Evolutionary conservation across 2,329 filamentous ascomycete species (phyloP).

Genomic region (Calonectria crousiana): DNA sequence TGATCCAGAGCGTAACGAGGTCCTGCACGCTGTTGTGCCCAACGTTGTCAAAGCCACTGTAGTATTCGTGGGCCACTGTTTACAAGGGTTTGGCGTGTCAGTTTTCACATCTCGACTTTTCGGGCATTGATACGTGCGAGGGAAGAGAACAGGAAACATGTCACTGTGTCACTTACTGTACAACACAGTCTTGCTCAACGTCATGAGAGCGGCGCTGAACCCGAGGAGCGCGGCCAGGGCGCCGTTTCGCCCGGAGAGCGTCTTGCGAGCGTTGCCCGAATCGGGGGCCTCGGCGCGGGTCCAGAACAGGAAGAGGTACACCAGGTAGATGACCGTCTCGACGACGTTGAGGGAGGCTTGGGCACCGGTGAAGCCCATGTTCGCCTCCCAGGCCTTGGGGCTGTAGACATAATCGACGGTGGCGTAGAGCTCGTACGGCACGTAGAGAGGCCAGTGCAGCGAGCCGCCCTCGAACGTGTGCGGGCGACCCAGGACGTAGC

Average conservation of each 20-base stretch:
- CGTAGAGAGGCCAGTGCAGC: slow-evolving; percentile 79
- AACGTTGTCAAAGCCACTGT: slow-evolving; percentile 67
- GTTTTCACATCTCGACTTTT: neutral
- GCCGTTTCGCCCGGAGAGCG: slow-evolving; percentile 57
- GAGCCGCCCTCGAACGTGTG: slow-evolving; percentile 83
- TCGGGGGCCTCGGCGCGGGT: slow-evolving; percentile 25
- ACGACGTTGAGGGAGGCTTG: slow-evolving; percentile 77
- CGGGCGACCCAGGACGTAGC: slow-evolving; percentile 84
- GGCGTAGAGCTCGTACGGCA: slow-evolving; percentile 85
- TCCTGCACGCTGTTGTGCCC: slow-evolving; percentile 63
- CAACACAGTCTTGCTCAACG: slow-evolving; percentile 70
- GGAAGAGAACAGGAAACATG: neutral
- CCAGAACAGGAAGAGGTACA: slow-evolving; percentile 62
- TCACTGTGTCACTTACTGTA: slow-evolving; percentile 63
- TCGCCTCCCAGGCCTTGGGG: slow-evolving; percentile 74
- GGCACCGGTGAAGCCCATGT: slow-evolving; percentile 82
- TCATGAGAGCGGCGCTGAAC: slow-evolving; percentile 70
- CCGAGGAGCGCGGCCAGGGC: slow-evolving; percentile 61
- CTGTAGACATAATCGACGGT: slow-evolving; percentile 86
- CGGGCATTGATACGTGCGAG: neutral
- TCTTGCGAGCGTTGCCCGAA: slow-evolving; percentile 43
- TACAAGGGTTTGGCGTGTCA: neutral
- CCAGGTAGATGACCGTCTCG: slow-evolving; percentile 74
- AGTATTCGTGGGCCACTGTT: slow-evolving; percentile 68
- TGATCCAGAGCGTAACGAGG: slow-evolving; percentile 67